Evolutionary conservation across 768 basidiomycete species (phyloP).

Genomic region (Lactarius sp.): DNA sequence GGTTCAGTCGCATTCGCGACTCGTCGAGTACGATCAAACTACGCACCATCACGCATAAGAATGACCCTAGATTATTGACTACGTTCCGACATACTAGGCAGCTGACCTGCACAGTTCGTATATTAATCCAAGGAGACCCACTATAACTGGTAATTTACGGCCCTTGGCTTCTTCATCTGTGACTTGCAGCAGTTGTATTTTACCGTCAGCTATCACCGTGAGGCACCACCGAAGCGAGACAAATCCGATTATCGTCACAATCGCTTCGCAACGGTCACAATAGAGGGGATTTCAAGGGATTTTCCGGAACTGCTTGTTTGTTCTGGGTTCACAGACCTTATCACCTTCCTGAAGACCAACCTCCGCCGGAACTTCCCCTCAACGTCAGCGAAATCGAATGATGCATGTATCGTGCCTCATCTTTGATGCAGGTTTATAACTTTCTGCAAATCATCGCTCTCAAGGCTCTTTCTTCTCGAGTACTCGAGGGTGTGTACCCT

Average conservation of each 20-base stretch:
- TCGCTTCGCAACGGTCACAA: no score
- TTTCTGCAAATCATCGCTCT: no score
- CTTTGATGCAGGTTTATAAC: no score
- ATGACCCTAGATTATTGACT: conserved; percentile 5
- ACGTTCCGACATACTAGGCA: conserved; percentile 4
- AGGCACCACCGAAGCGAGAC: not conserved
- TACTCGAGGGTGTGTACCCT: no score
- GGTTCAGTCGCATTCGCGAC: not conserved
- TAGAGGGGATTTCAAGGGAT: no score
- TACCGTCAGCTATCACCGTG: not conserved
- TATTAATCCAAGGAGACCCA: not conserved
- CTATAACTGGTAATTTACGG: conserved; percentile 1
- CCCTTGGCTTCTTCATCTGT: not conserved
- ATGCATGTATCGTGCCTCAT: no score
- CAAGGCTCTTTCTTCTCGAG: no score
- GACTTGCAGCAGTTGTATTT: not conserved
- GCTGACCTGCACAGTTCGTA: not conserved
- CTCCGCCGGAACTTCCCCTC: no score
- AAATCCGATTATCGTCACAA: not conserved
- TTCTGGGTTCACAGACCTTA: no score
- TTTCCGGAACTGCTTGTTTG: no score
- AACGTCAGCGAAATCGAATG: no score
- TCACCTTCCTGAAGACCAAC: no score
- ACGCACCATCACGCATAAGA: conserved; percentile 4
- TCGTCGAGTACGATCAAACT: conserved; percentile 7